phyloP scores from a whole-genome alignment of 2,329 filamentous ascomycete species.

The Scedosporium boydii region DNA sequence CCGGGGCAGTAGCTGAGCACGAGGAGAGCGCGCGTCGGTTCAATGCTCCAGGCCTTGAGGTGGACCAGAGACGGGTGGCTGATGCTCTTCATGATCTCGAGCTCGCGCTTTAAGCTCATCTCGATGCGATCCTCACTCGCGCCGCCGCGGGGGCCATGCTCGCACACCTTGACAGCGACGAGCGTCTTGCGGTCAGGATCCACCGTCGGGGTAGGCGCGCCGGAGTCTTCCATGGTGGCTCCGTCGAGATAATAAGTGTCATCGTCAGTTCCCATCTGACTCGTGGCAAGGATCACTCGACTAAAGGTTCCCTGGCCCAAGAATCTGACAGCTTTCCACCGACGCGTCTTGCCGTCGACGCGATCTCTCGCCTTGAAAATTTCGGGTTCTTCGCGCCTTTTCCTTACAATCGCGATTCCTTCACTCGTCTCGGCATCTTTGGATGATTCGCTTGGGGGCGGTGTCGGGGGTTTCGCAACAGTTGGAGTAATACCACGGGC shows the following conservation, averaged over 20 bases:
- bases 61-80: constrained; percentile 85
- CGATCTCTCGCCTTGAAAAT: constrained; percentile 63
- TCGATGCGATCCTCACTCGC: constrained; percentile 90
- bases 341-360: constrained; percentile 57
- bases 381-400: constrained; percentile 38
- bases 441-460: constrained; percentile 69
- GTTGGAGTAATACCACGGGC: constrained; percentile 60
- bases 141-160: constrained; percentile 87
- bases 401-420: constrained; percentile 26
- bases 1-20: constrained; percentile 89
- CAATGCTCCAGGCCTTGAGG: constrained; percentile 83
- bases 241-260: constrained; percentile 26
- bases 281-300: constrained; percentile 83
- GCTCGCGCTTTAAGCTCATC: constrained; percentile 84
- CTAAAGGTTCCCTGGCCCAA: constrained; percentile 94
- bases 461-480: constrained; percentile 61
- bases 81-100: constrained; percentile 85
- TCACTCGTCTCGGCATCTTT: constrained; percentile 30
- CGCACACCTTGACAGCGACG: constrained; percentile 90
- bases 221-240: neutral
- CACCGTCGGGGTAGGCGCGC: constrained; percentile 18
- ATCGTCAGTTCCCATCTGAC: constrained; percentile 50
- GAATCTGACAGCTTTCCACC: constrained; percentile 70
- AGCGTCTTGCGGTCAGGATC: constrained; percentile 60
- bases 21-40: constrained; percentile 71